phyloP scores from a whole-genome alignment of 768 basidiomycete species.

The Suillus alpinus region DNA sequence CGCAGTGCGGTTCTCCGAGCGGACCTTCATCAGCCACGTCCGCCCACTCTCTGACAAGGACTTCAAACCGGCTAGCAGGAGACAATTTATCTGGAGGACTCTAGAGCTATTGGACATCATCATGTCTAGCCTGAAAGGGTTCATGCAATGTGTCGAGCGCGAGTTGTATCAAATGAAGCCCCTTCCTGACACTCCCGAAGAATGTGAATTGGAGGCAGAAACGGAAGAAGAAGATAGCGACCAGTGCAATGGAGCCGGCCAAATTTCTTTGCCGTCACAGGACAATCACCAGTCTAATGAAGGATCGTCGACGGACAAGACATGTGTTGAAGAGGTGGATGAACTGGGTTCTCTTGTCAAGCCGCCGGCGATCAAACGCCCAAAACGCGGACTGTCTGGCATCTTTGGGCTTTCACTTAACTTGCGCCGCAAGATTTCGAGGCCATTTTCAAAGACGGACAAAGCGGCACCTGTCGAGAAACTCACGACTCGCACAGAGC shows the following conservation, averaged over 20 bases:
- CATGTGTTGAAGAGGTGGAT: not conserved
- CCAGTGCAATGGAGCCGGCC: not conserved
- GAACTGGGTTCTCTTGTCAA: constrained; percentile 3
- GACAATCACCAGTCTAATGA: not conserved
- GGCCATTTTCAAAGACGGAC: constrained; percentile 6
- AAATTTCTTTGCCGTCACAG: not conserved
- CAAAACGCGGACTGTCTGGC: constrained; percentile 12
- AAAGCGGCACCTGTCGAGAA: not conserved
- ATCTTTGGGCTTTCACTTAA: constrained; percentile 16
- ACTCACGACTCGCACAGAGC: constrained; percentile 10
- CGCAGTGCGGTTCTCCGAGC: constrained; percentile 19
- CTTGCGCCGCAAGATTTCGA: constrained; percentile 3
- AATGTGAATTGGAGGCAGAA: not conserved
- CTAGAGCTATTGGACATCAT: constrained; percentile 30
- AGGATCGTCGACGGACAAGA: not conserved
- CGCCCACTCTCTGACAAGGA: constrained; percentile 6
- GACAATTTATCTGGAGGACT: constrained; percentile 12
- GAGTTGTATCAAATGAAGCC: constrained; percentile 27
- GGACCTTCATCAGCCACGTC: constrained; percentile 23
- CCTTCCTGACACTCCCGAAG: constrained; percentile 21
- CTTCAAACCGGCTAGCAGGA: constrained; percentile 2
- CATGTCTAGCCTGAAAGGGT: constrained; percentile 30
- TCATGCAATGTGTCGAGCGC: constrained; percentile 29
- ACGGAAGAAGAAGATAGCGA: not conserved
- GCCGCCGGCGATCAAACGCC: not conserved